phyloP scores from a whole-genome alignment of 306 rosid species.

The Prunus mira region DNA sequence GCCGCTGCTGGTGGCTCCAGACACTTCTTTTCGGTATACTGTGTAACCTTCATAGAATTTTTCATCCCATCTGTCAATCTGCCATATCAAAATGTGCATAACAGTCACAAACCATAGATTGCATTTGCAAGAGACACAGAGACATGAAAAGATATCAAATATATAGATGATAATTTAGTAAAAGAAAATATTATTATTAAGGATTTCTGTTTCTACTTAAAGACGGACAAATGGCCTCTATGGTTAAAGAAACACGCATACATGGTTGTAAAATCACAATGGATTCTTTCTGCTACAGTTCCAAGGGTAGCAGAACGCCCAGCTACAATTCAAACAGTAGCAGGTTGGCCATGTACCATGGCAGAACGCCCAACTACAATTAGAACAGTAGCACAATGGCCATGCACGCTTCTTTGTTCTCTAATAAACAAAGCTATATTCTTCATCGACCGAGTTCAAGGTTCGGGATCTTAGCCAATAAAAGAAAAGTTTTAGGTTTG shows the following conservation, averaged over 20 bases:
- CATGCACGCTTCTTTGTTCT: conserved; percentile 47
- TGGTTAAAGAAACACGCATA: conserved; percentile 40
- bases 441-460: conserved; percentile 18
- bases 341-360: conserved; percentile 31
- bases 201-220: conserved; percentile 17
- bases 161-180: not conserved
- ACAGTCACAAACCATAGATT: not conserved
- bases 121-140: not conserved
- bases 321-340: conserved; percentile 32
- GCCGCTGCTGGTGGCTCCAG: conserved; percentile 12
- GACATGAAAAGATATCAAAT: not conserved
- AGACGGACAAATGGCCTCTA: conserved; percentile 3
- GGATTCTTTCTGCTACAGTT: conserved; percentile 23
- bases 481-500: conserved; percentile 5
- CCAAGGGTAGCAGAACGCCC: conserved; percentile 40
- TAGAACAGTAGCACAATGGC: conserved; percentile 34
- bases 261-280: conserved; percentile 28
- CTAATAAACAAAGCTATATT: conserved; percentile 44
- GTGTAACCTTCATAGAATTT: not conserved
- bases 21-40: conserved; percentile 5
- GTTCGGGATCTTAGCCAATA: not conserved
- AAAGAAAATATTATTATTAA: not conserved
- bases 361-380: conserved; percentile 42
- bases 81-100: not conserved
- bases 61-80: conserved; percentile 13